A percentile compares a stretch with the other conserved stretches of the same genome.
Conservation (phyloP, 169 alveolate genomes). For the Eimeria brunetti region DNA sequence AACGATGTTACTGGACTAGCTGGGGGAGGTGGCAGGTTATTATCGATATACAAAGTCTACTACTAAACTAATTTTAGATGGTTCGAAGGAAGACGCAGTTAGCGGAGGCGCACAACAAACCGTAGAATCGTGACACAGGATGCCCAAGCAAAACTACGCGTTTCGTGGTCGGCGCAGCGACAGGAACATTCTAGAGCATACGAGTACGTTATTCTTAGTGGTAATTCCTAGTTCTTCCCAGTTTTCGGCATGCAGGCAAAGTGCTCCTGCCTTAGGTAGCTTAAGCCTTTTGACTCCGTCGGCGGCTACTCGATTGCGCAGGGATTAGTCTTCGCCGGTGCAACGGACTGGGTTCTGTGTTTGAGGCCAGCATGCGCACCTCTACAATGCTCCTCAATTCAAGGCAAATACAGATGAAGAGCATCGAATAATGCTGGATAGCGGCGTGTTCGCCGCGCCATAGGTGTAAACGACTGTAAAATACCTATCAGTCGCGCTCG, state of each 20-base stretch:
- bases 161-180: not conserved
- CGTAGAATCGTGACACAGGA: not conserved
- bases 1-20: no score
- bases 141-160: not conserved
- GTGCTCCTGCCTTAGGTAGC: no score
- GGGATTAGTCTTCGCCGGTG: not conserved
- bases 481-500: not conserved
- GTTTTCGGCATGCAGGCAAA: not conserved
- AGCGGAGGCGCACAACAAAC: not conserved
- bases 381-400: not conserved
- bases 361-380: not conserved
- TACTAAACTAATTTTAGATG: not conserved
- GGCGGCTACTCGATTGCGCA: not conserved
- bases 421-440: not conserved
- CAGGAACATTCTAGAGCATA: not conserved
- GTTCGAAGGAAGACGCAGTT: not conserved
- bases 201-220: not conserved
- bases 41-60: not conserved
- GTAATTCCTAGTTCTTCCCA: not conserved
- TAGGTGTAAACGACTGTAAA: not conserved
- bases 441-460: no score
- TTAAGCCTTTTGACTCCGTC: not conserved
- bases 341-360: not conserved
- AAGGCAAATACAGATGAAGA: not conserved
- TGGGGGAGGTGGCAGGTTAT: no score